Base-by-base conservation (phyloP, 768 basidiomycete genomes). In the Panus rudis region DNA sequence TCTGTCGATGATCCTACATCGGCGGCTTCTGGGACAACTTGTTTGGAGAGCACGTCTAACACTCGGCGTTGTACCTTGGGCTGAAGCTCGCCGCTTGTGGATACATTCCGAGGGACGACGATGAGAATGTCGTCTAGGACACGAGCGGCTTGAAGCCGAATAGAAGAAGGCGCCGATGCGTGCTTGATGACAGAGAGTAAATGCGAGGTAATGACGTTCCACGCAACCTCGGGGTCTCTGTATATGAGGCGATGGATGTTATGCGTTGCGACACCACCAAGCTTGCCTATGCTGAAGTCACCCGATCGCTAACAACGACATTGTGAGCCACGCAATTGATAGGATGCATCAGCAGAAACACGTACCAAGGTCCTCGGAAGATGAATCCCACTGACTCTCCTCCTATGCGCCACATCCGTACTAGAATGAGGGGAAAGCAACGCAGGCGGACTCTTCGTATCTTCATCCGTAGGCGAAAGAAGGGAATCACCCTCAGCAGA, bases 201-300 rank as follows among this genome's bases (percentile, higher is more conserved):
- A 57, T 97, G 93, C 1, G 67, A 68, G 0, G 86, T 92, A 41
- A 84, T 80, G 6, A 80, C 71, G 41, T 84, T 70, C 92, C 93
- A 97, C 3, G 89, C 92, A 10, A 92, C 67, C 11, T 83, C 80
- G 0, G 89, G 80, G 10, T 84, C 73, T n/a, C 83, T 75, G 48
- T 84, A 84, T 37, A 96, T 82, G 14, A 99, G 70, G 3, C 94
- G 81, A 57, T 88, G 80, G 20, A 96, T 81, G 56, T 97, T 99
- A 41, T 89, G 71, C 52, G 80, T 70, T 0, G 84, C 74, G 8
- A 94, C 82, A 1, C 78, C 75, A 7, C 91, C 86, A 19, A 97
- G 67, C 56, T 89, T 90, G 46, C 77, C 77, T 44, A 97, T 82
- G n/a, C 91, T 89, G 66, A 96, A 98, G 50, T 99, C 94, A 0